These are phyloP conservation scores for Dunaliella primolecta DNA, from an alignment of 139 green algal species.

Conservation along the genomic window DNA sequence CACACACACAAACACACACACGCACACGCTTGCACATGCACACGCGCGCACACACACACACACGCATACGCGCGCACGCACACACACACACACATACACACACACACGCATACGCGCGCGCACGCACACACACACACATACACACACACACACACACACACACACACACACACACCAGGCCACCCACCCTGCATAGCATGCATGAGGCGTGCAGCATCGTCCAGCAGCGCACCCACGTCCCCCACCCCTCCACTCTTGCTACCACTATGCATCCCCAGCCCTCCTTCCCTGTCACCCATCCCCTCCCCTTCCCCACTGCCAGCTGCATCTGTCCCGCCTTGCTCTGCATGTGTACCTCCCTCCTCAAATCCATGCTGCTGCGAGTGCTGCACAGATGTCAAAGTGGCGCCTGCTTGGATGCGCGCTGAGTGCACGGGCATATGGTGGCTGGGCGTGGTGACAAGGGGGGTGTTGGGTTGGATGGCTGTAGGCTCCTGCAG, in stretches of 20 bases:
- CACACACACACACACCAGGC: not conserved
- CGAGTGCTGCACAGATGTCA: not conserved
- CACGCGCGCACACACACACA: not conserved
- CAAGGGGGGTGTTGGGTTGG: not conserved
- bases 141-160: not conserved
- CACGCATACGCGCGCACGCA: not conserved
- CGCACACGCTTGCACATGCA: not conserved
- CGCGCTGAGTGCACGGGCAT: not conserved
- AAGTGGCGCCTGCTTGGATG: not conserved
- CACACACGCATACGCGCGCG: not conserved
- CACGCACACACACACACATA: not conserved
- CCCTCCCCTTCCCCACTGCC: not conserved
- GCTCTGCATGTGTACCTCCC: no score
- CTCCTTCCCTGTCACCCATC: not conserved
- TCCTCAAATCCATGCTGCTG: no score
- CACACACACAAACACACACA: not conserved
- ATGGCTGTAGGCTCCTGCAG: not conserved
- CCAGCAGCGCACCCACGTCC: slow-evolving; percentile 41
- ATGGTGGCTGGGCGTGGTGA: not conserved
- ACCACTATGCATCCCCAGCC: not conserved
- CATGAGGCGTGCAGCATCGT: slow-evolving; percentile 27
- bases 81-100: not conserved
- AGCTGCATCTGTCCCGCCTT: not conserved
- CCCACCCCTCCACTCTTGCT: slow-evolving; percentile 24
- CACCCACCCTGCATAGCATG: not conserved